Base-by-base conservation (phyloP, 768 basidiomycete species). In the Lanmaoa pseudosensibilis region DNA sequence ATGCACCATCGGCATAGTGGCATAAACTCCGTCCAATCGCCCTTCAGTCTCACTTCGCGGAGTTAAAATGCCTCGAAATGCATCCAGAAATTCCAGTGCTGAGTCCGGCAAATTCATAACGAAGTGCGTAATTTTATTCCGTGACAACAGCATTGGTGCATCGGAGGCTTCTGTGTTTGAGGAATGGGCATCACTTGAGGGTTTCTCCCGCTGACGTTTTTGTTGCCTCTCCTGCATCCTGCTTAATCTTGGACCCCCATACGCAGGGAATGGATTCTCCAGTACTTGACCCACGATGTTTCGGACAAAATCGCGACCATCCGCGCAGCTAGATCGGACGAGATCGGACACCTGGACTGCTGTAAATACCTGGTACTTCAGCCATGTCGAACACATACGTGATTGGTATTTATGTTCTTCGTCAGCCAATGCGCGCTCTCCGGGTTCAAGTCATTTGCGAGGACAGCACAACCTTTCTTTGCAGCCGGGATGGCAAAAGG, bases 81-180 rank as follows among this genome's bases (percentile, higher is more conserved):
- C 91, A 65, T 90, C 90, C 50, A 99, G 78, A 74, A 98, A 98
- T 36, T 83, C 78, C 52, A 98, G 84, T 0, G 95, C 97, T 25
- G 88, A 87, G 62, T 92, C 94, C 3, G 97, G 97, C 19, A 99
- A 79, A 72, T 99, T 99, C 94, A 99, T 96, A n/a, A 97, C 88
- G 67, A 92, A 94, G 69, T 97, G 96, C 13, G 84, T 75, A 60
- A 97, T 84, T 43, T 80, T 74, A 53, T 72, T 76, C 55, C 89
- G 83, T 37, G 77, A 69, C 9, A 71, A 75, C 43, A 62, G 21
- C 19, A 50, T 53, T 4, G 59, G 21, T 19, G 55, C 61, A 36
- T 53, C 32, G 43, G 60, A 49, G n/a, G 25, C 52, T 30, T 60
- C 43, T n/a, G 39, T 25, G 44, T 44, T 41, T 46, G 54, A 21